Percentiles rank a stretch among this genome's conserved stretches.
Evolutionary conservation across 805 yeast genomes (phyloP).

Genomic region (Cyberlindnera suaveolens): DNA sequence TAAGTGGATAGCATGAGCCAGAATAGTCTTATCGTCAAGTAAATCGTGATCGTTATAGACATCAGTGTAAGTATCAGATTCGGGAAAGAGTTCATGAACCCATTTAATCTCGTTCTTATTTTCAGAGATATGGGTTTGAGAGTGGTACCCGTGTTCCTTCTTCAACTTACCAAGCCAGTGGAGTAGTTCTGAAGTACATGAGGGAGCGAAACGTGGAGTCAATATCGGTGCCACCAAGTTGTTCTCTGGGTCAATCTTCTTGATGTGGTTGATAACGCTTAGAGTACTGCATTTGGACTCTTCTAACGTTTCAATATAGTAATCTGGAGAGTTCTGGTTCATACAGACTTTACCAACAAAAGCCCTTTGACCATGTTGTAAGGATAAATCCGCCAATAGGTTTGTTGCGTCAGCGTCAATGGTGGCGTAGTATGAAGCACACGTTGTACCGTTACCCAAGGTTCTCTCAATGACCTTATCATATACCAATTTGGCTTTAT

Average conservation of each 20-base stretch:
- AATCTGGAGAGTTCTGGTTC: slow-evolving; percentile 77
- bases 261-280: slow-evolving; percentile 51
- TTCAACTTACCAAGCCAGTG: slow-evolving; percentile 55
- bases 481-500: slow-evolving; percentile 58
- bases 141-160: slow-evolving; percentile 45
- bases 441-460: slow-evolving; percentile 77
- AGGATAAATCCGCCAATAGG: slow-evolving; percentile 65
- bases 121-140: slow-evolving; percentile 91
- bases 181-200: slow-evolving; percentile 64
- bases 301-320: slow-evolving; percentile 52
- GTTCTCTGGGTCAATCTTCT: slow-evolving; percentile 43
- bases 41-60: slow-evolving; percentile 66
- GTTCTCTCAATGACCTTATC: slow-evolving; percentile 63
- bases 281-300: slow-evolving; percentile 50
- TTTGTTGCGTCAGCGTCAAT: slow-evolving; percentile 74
- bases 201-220: slow-evolving; percentile 93
- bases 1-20: slow-evolving; percentile 88
- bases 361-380: slow-evolving; percentile 74
- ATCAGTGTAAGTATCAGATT: slow-evolving; percentile 58
- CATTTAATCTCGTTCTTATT: slow-evolving; percentile 68
- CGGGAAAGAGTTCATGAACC: slow-evolving; percentile 70
- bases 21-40: slow-evolving; percentile 57
- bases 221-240: slow-evolving; percentile 63
- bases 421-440: slow-evolving; percentile 89
- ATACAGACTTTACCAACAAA: slow-evolving; percentile 91